Evolutionary conservation across 257 asterid species (phyloP).

Genomic region (Sherardia arvensis): DNA sequence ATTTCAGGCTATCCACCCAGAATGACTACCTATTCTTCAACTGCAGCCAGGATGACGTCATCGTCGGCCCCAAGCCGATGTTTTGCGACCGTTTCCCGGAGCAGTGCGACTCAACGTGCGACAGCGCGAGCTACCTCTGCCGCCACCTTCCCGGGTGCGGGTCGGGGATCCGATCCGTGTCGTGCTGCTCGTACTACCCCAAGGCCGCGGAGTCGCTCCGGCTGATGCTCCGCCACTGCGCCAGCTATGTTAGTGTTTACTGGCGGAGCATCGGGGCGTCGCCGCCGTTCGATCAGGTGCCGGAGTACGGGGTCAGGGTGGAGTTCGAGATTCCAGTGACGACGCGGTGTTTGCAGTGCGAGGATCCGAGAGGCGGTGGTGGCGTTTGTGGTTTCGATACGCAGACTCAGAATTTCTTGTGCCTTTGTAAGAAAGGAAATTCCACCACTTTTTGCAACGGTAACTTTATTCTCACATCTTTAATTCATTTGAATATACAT

Average conservation of each 20-base stretch:
- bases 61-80: constrained; percentile 57
- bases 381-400: constrained; percentile 76
- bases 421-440: constrained; percentile 69
- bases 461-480: background rate
- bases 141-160: constrained; percentile 63
- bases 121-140: constrained; percentile 74
- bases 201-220: constrained; percentile 75
- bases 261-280: constrained; percentile 68
- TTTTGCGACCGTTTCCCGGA: constrained; percentile 83
- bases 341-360: constrained; percentile 48
- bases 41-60: constrained; percentile 63
- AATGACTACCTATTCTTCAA: constrained; percentile 89
- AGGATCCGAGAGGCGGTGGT: constrained; percentile 57
- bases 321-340: constrained; percentile 88
- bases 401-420: constrained; percentile 51
- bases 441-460: constrained; percentile 66
- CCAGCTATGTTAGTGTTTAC: constrained; percentile 55
- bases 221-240: constrained; percentile 71
- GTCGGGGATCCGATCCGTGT: constrained; percentile 28
- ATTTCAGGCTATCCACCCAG: constrained; percentile 47
- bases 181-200: constrained; percentile 88
- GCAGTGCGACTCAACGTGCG: constrained; percentile 87
- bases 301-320: constrained; percentile 78
- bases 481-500: background rate
- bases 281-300: constrained; percentile 54